Base-by-base conservation (phyloP, 202 grass and related monocot genomes). In the Dendrocalamus latiflorus region DNA sequence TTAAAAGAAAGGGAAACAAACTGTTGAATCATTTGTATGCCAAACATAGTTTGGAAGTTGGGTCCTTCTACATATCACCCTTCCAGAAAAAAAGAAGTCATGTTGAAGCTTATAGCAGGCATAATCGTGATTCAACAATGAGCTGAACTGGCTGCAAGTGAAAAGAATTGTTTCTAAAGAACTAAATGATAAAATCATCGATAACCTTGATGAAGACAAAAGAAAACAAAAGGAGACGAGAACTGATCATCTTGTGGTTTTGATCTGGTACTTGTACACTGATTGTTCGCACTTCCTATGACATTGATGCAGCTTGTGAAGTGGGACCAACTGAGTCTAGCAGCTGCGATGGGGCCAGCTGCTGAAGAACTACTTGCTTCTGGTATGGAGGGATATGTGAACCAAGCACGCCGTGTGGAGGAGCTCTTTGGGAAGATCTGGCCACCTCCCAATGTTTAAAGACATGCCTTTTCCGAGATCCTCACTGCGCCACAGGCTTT, bases 381-480 rank as follows among this genome's bases (percentile, higher is more conserved):
- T n/a, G n/a, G n/a, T n/a, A n/a, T n/a, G n/a, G n/a, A n/a, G n/a
- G n/a, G n/a, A n/a, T n/a, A n/a, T n/a, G n/a, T n/a, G n/a, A n/a
- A n/a, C n/a, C n/a, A n/a, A n/a, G n/a, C n/a, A n/a, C n/a, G n/a
- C n/a, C n/a, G n/a, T n/a, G n/a, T n/a, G n/a, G n/a, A n/a, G n/a
- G n/a, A n/a, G n/a, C n/a, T n/a, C n/a, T n/a, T n/a, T n/a, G n/a
- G n/a, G n/a, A n/a, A n/a, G n/a, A n/a, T n/a, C n/a, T n/a, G n/a
- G n/a, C n/a, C n/a, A n/a, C n/a, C n/a, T n/a, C n/a, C n/a, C n/a
- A 98, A 98, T 76, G 93, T 98, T 83, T 98, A 71, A 93, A 20
- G 11, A 53, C 37, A n/a, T n/a, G 15, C 58, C 6, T 11, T 26
- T n/a, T 36, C 48, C 1, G 44, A 61, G 9, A 25, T 9, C 50